Conservation (phyloP, 306 rosid species). For the Cyclanthera cordifolia region DNA sequence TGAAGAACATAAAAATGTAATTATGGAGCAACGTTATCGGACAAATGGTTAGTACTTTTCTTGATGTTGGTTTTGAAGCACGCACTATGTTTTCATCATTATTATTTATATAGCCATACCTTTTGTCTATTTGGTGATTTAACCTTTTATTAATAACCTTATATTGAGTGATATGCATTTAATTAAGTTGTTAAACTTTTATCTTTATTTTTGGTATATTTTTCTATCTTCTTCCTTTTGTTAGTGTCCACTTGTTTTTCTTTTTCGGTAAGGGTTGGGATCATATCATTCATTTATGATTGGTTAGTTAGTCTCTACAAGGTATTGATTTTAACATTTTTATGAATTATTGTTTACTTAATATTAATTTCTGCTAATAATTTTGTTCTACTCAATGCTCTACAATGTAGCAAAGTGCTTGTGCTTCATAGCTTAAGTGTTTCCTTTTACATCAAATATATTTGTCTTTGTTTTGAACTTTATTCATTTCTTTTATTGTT, state of each 20-base stretch:
- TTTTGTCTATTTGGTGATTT: background rate
- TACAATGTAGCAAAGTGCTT: background rate
- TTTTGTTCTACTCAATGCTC: background rate
- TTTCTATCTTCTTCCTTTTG: background rate
- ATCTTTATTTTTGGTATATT: background rate
- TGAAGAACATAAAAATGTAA: conserved; percentile 53
- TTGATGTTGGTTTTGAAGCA: background rate
- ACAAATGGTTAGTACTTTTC: conserved; percentile 42
- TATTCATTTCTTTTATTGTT: background rate
- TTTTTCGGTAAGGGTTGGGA: background rate
- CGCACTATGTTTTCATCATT: background rate
- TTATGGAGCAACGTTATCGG: conserved; percentile 65
- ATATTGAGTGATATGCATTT: background rate
- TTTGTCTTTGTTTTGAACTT: background rate
- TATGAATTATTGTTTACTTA: background rate
- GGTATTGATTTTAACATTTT: background rate
- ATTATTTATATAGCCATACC: background rate
- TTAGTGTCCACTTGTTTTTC: background rate
- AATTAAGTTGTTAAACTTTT: background rate
- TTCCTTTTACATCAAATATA: background rate
- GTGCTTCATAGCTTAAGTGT: background rate
- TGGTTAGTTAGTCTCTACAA: background rate
- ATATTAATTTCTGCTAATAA: background rate
- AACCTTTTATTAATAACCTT: background rate
- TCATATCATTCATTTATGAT: background rate